Evolutionary conservation across 768 basidiomycete species (phyloP), one percentile per base, ranked within the genome.

Genomic region (Hericium rajendrae): DNA sequence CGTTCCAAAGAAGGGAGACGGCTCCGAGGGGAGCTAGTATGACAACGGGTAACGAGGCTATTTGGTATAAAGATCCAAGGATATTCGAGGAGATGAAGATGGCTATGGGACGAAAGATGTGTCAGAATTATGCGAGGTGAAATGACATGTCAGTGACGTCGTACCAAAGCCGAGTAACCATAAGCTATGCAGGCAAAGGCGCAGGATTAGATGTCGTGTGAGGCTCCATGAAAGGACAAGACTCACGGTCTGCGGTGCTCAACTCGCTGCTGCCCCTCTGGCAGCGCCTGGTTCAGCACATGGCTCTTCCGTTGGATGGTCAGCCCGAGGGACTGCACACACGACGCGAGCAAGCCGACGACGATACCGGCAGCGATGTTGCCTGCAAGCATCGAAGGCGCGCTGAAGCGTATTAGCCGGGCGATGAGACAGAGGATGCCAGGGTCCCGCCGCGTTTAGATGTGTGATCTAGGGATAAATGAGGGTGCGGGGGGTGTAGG

Each of bases 271-370:
- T 81, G 70, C 22, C 77, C 67, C 54, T 82, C 77, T 3, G 91
- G 90, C 11, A 86, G 76, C 2, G 73, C 70, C 63, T 91, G 88
- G 66, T 94, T 90, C 52, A 85, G 72, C 51, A 95, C 80, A 77
- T 97, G 94, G 63, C 89, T 91, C 75, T 94, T 93, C 59, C 94
- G 84, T 69, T 95, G 94, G 56, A 97, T 84, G 24, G 94, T 94
- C 43, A 97, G 78, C 18, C 93, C 93, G 10, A 94, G 75, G 20
- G 88, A 90, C 71, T 95, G 93, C n/a, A 94, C 76, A 66, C 88
- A 90, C 5, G 87, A 90, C 15, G 91, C 88, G 12, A 91, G 68
- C 41, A 97, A 80, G 24, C 92, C 92, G 54, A 85, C 74, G 50
- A 66, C 66, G 58, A 76, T 76, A 18, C 75, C 75, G 12, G 71